These are phyloP conservation scores for Leersia perrieri DNA, from an alignment of 176 grass and related monocot species.

Conservation along the genomic window DNA sequence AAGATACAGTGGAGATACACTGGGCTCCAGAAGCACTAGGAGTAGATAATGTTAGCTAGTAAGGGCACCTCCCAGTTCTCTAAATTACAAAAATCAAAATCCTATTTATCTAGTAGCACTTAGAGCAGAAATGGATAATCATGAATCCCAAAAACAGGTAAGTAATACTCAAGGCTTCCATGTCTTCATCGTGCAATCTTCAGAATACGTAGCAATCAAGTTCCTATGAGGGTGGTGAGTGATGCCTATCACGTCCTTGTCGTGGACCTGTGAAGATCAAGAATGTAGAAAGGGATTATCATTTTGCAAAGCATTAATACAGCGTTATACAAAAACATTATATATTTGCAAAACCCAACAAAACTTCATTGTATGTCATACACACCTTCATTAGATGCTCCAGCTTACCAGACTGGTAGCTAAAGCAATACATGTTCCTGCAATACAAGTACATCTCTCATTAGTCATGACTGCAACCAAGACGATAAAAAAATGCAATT, in stretches of 20 bases:
- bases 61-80: constrained; percentile 1
- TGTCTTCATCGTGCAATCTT: constrained; percentile 95
- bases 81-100: constrained; percentile 34
- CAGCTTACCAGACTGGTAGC: constrained; percentile 85
- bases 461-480: constrained; percentile 17
- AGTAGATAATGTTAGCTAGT: neutral
- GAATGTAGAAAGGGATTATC: neutral
- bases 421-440: constrained; percentile 99
- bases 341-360: neutral
- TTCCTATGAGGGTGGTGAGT: constrained; percentile 91
- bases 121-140: constrained; percentile 1
- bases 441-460: constrained; percentile 12
- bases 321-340: neutral
- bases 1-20: constrained; percentile 14
- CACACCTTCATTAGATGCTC: constrained; percentile 98
- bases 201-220: constrained; percentile 78
- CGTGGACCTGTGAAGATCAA: constrained; percentile 56
- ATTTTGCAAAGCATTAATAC: neutral
- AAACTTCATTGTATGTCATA: neutral
- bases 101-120: constrained; percentile 26
- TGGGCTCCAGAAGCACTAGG: neutral
- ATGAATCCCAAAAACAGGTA: constrained; percentile 3
- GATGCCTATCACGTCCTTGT: constrained; percentile 93
- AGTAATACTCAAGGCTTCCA: constrained; percentile 75
- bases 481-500: constrained; percentile 15